phyloP scores from a whole-genome alignment of 768 basidiomycete genomes.

The Amyloporia xantha region DNA sequence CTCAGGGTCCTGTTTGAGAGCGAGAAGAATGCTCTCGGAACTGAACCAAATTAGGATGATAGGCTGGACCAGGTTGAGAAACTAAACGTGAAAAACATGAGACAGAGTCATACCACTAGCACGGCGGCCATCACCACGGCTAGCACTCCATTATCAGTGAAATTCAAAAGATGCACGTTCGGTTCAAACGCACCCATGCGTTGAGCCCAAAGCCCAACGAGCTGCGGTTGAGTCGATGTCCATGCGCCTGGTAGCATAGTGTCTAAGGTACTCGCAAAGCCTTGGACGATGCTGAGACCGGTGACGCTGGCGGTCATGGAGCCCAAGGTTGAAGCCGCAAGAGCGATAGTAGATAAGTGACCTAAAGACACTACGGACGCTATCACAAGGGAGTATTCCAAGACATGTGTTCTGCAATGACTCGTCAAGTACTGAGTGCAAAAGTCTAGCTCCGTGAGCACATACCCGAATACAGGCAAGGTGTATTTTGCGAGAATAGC shows the following conservation, averaged over 20 bases:
- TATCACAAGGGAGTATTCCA: slow-evolving; percentile 83
- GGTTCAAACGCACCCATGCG: slow-evolving; percentile 59
- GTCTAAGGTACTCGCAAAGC: slow-evolving; percentile 81
- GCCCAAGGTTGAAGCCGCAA: slow-evolving; percentile 61
- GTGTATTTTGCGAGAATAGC: slow-evolving; percentile 55
- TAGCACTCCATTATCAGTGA: slow-evolving; percentile 19
- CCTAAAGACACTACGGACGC: slow-evolving; percentile 84
- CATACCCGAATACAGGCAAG: slow-evolving; percentile 66
- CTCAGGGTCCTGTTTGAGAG: slow-evolving; percentile 73
- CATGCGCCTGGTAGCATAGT: slow-evolving; percentile 92
- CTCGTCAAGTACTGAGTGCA: no score
- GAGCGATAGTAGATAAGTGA: slow-evolving; percentile 82
- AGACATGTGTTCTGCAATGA: slow-evolving; percentile 54
- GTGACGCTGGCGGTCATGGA: slow-evolving; percentile 50
- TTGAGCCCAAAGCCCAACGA: slow-evolving; percentile 89
- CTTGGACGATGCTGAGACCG: slow-evolving; percentile 75
- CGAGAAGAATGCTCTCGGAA: slow-evolving; percentile 71
- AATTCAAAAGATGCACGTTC: neutral
- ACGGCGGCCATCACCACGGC: slow-evolving; percentile 54
- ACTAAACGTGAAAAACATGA: neutral
- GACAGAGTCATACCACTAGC: slow-evolving; percentile 47
- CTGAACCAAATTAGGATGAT: slow-evolving; percentile 76
- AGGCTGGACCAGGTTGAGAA: slow-evolving; percentile 26
- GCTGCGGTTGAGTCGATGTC: slow-evolving; percentile 78
- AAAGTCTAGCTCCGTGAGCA: no score